These are phyloP conservation scores for Jackrogersella minutella DNA, from an alignment of 495 filamentous ascomycete genomes.

Conservation along the genomic window DNA sequence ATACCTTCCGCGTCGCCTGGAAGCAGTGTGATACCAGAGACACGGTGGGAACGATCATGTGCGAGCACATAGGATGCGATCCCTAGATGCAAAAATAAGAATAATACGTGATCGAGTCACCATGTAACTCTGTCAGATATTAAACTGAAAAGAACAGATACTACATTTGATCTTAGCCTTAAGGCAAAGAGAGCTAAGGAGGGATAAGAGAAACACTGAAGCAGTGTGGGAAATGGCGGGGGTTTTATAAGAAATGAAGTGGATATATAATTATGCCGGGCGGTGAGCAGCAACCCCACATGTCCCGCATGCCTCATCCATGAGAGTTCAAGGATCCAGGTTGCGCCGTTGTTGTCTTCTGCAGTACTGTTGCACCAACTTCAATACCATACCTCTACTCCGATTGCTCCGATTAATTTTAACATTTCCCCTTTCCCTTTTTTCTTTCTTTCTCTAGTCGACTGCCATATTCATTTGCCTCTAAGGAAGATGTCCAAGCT, in stretches of 20 bases:
- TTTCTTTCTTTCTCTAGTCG: neutral
- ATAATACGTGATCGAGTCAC: conserved; percentile 16
- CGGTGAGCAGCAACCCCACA: conserved; percentile 18
- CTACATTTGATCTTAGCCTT: conserved; percentile 29
- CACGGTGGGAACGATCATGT: conserved; percentile 66
- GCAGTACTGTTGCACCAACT: no score
- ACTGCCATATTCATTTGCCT: neutral
- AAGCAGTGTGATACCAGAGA: conserved; percentile 87
- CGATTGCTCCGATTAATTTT: no score
- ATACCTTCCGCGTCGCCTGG: conserved; percentile 73
- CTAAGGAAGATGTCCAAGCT: conserved; percentile 34
- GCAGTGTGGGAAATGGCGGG: neutral
- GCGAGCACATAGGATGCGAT: conserved; percentile 18
- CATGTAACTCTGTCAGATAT: conserved; percentile 14
- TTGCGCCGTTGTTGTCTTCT: no score
- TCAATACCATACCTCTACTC: neutral
- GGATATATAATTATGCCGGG: conserved; percentile 24
- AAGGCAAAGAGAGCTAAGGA: conserved; percentile 25
- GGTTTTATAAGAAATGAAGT: neutral
- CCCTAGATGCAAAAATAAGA: conserved; percentile 6
- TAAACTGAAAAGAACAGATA: conserved; percentile 30
- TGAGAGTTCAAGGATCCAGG: no score
- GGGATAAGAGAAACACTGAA: neutral
- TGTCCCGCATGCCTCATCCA: neutral
- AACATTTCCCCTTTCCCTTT: neutral